Percentiles rank a stretch among this genome's conserved stretches.
These are phyloP conservation scores for Nothophytophthora sp. DNA, from an alignment of 352 stramenopile species.

Conservation along the genomic window DNA sequence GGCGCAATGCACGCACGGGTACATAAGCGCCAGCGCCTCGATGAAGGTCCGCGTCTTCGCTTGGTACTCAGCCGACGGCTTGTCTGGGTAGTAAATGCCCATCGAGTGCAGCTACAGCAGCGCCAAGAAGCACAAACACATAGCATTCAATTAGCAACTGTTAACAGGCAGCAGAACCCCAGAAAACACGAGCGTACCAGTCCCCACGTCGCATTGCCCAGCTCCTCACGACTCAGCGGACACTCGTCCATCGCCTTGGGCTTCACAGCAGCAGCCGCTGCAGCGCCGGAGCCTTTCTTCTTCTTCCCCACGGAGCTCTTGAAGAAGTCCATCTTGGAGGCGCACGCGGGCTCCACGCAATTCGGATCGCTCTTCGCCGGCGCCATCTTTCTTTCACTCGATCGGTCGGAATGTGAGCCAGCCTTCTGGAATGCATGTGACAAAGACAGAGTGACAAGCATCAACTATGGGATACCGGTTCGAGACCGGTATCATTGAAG, in stretches of 20 bases:
- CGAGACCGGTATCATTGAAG: not conserved
- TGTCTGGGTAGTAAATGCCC: slow-evolving; percentile 97
- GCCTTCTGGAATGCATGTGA: too few relatives aligned
- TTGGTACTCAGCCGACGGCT: slow-evolving; percentile 91
- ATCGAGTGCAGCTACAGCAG: slow-evolving; percentile 88
- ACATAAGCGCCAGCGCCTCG: slow-evolving; percentile 92
- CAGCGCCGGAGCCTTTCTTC: slow-evolving; percentile 10
- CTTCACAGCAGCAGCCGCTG: slow-evolving; percentile 1
- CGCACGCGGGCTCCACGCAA: slow-evolving; percentile 84
- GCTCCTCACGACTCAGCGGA: slow-evolving; percentile 82
- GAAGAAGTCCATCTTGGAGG: slow-evolving; percentile 88
- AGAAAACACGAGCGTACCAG: slow-evolving; percentile 49
- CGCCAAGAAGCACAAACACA: not conserved
- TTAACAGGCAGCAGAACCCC: not conserved
- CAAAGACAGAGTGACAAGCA: too few relatives aligned
- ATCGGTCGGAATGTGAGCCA: too few relatives aligned
- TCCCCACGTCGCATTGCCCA: slow-evolving; percentile 87
- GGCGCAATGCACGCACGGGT: slow-evolving; percentile 93
- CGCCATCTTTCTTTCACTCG: slow-evolving; percentile 18
- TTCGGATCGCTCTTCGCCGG: slow-evolving; percentile 71
- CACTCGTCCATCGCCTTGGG: slow-evolving; percentile 55
- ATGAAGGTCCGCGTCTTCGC: slow-evolving; percentile 91
- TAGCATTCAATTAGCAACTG: not conserved
- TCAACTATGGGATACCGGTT: too few relatives aligned
- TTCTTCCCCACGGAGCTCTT: slow-evolving; percentile 65